Evolutionary conservation across 2,329 filamentous ascomycete genomes (phyloP).

Genomic region (Botrytis deweyae): DNA sequence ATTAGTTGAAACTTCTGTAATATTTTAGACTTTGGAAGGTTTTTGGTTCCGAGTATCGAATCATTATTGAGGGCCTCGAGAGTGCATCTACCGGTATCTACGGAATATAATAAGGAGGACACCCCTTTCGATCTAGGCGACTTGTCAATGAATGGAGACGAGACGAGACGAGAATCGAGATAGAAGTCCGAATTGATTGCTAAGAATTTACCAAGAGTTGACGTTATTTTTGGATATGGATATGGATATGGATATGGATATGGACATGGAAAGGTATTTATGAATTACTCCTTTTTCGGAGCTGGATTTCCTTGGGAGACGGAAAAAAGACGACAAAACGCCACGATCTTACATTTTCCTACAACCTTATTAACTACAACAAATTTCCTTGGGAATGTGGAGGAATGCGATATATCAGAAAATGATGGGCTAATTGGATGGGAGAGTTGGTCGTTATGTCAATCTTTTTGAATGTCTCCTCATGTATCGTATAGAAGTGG

Average conservation of each 20-base stretch:
- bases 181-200: not conserved
- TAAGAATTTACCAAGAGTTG: not conserved
- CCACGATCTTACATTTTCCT: slow-evolving; percentile 9
- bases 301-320: not conserved
- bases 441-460: not conserved
- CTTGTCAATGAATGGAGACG: not conserved
- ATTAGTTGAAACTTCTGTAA: not conserved
- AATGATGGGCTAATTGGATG: not conserved
- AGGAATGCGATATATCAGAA: slow-evolving; percentile 1
- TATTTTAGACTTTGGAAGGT: not conserved
- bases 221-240: not conserved
- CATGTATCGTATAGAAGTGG: too few relatives aligned
- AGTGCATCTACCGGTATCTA: not conserved
- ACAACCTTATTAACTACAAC: not conserved
- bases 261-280: not conserved
- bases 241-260: not conserved
- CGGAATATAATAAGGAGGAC: not conserved
- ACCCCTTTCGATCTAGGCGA: not conserved
- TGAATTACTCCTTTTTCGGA: not conserved
- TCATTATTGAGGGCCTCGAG: not conserved
- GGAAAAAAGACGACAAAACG: not conserved
- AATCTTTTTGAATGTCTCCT: not conserved
- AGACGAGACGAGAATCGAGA: not conserved
- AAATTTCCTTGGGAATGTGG: not conserved
- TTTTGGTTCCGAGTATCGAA: not conserved